These are phyloP conservation scores for Verticillium klebahnii DNA, from an alignment of 2,329 filamentous ascomycete species.

Conservation along the genomic window DNA sequence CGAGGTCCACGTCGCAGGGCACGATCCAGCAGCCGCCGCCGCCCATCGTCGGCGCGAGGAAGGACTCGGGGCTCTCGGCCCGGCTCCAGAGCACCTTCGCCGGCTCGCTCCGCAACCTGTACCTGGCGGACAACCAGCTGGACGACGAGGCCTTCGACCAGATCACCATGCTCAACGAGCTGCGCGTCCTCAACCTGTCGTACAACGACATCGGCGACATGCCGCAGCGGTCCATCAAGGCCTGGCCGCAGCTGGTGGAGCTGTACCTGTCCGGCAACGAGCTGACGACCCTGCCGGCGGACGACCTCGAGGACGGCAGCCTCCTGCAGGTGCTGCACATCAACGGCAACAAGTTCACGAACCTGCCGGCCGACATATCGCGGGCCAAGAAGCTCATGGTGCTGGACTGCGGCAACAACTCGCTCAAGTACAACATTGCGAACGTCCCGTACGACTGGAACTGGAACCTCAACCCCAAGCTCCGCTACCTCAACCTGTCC, in stretches of 20 bases:
- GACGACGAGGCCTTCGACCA: constrained; percentile 96
- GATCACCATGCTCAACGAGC: constrained; percentile 72
- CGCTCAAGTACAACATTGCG: constrained; percentile 95
- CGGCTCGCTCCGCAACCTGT: constrained; percentile 76
- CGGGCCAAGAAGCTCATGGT: constrained; percentile 89
- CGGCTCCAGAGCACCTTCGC: constrained; percentile 83
- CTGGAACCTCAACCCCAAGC: constrained; percentile 96
- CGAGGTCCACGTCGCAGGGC: constrained; percentile 50
- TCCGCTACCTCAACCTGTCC: constrained; percentile 92
- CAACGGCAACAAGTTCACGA: constrained; percentile 97
- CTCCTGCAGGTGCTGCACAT: constrained; percentile 87
- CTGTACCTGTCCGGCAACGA: constrained; percentile 95
- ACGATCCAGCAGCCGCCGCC: constrained; percentile 38
- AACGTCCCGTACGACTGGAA: constrained; percentile 99
- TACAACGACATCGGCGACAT: constrained; percentile 95
- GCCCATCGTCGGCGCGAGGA: constrained; percentile 51
- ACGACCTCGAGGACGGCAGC: constrained; percentile 88
- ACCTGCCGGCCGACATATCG: constrained; percentile 89
- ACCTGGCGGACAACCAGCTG: constrained; percentile 88
- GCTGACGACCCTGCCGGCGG: constrained; percentile 82
- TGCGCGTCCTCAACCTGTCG: constrained; percentile 86
- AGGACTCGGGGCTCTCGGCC: constrained; percentile 84
- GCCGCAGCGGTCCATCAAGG: constrained; percentile 79
- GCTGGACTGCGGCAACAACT: constrained; percentile 91
- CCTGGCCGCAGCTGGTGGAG: constrained; percentile 86